Evolutionary conservation across 169 alveolate genomes (phyloP), one percentile per base, ranked within the genome.

Genomic region (Plasmodium berghei): DNA sequence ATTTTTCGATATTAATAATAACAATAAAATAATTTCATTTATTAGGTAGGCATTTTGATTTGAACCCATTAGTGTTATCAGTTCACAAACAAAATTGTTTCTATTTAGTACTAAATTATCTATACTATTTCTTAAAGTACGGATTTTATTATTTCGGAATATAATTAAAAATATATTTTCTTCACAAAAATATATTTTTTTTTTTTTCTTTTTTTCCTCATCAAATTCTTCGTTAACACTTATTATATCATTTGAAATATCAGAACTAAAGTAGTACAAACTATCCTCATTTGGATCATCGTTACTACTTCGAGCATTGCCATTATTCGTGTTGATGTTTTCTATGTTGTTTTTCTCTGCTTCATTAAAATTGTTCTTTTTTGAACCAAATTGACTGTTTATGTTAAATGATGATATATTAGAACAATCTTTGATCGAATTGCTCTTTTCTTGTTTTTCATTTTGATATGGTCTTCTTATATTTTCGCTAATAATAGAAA

Each of bases 1-100:
- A 69, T 63, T 63, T 12, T 77, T 59, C 4, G 73, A 34, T n/a
- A 77, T 45, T 14, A 77, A 20, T 56, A 77, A 58, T 20, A 77
- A 70, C 5, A 77, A 70, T n/a, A 77, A 40, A 40, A 77, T 46
- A 0, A 77, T 70, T 63, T 77, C 89, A 64, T 77, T 77, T 49
- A 77, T 77, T 9, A 77, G 89, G 20, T 77, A 77, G 16, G 89
- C 89, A 56, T 77, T 75, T 46, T 77, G 48, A 77, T 77, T 77
- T 63, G 77, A 77, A 45, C 26, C 69, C 24, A 77, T 28, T 28
- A 77, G 14, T 0, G 52, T 20, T 42, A 77, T 28, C n/a, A 77
- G 24, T 64, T 64, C 66, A 12, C 69, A 63, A 24, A 77, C 55
- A 56, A 77, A 77, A 16, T 77, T 49, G 40, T 22, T 52, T 64